Conservation (phyloP, 225 moss, liverwort and hornwort species). For the Straminergon stramineum region DNA sequence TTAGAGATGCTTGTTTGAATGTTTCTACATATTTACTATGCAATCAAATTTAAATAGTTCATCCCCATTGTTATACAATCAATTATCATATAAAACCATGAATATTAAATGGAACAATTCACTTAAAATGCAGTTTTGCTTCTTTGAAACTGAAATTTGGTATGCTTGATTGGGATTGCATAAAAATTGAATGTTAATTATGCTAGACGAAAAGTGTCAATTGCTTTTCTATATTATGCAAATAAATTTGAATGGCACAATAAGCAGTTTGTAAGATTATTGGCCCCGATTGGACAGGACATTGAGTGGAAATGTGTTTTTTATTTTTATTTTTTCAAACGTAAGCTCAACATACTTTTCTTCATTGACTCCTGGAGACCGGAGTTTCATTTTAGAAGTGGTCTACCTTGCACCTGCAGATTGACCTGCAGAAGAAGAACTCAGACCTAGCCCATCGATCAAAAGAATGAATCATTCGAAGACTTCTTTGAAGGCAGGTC, state of each 20-base stretch:
- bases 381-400: background rate
- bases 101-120: background rate
- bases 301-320: too few species aligned
- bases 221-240: background rate
- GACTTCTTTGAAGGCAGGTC: background rate
- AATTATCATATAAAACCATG: background rate
- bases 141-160: background rate
- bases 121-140: fast-evolving
- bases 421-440: background rate
- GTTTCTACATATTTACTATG: background rate
- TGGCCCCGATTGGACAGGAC: background rate
- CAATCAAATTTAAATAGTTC: background rate
- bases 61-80: background rate
- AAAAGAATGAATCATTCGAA: too few species aligned
- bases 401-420: background rate
- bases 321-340: too few species aligned
- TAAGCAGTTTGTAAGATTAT: background rate
- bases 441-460: background rate
- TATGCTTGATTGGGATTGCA: background rate
- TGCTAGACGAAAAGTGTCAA: background rate
- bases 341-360: background rate
- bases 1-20: background rate
- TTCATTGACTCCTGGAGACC: background rate
- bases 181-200: background rate
- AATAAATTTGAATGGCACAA: too few species aligned